These are phyloP conservation scores for Scleroderma bovista DNA, from an alignment of 768 basidiomycete genomes.

Conservation along the genomic window DNA sequence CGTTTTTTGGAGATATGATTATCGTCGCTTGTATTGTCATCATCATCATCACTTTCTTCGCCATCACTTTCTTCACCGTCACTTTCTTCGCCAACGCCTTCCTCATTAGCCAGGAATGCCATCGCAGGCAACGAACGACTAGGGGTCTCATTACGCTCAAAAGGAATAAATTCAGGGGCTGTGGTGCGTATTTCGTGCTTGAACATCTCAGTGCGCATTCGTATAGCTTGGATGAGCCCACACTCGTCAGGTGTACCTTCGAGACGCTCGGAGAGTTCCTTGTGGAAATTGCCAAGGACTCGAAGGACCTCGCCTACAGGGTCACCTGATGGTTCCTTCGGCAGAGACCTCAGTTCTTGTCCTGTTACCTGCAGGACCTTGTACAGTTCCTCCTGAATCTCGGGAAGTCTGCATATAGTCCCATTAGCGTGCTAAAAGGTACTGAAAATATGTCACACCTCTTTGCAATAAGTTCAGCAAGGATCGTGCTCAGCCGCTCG, in stretches of 20 bases:
- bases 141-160: conserved; percentile 16
- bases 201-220: conserved; percentile 45
- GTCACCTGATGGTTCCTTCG: conserved; percentile 49
- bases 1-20: too few relatives aligned
- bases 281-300: conserved; percentile 42
- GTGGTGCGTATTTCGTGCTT: conserved; percentile 43
- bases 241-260: conserved; percentile 48
- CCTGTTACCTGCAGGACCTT: conserved; percentile 38
- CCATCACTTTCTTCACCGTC: conserved; percentile 12
- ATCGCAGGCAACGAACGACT: conserved; percentile 5
- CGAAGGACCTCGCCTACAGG: conserved; percentile 52
- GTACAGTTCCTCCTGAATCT: conserved; percentile 55
- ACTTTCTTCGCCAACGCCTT: too few relatives aligned
- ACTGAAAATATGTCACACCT: conserved; percentile 34
- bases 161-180: conserved; percentile 55
- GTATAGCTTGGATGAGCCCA: conserved; percentile 54
- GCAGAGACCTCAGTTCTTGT: conserved; percentile 28
- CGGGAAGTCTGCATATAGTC: conserved; percentile 44
- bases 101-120: conserved; percentile 38
- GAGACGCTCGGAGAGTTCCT: conserved; percentile 39
- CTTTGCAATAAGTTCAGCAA: conserved; percentile 59
- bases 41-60: background rate
- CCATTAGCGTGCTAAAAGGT: background rate
- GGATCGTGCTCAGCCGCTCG: conserved; percentile 48
- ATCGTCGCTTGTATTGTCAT: too few relatives aligned